Conservation (phyloP, 805 yeast genomes). For the Priceomyces carsonii region DNA sequence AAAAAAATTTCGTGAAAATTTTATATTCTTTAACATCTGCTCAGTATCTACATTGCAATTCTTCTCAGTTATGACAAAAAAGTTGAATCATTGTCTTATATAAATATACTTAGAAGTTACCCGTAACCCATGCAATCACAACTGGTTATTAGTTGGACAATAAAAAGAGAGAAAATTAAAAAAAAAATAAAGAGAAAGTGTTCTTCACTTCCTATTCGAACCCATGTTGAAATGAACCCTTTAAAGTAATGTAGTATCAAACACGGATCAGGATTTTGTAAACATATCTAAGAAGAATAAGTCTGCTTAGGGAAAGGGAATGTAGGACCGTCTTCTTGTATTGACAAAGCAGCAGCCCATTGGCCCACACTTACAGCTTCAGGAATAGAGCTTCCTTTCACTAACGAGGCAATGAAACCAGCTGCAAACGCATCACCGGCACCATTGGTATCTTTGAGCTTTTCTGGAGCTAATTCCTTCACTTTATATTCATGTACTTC, state of each 20-base stretch:
- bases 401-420: slow-evolving; percentile 89
- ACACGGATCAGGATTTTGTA: slow-evolving; percentile 1
- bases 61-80: slow-evolving; percentile 7
- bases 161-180: slow-evolving; percentile 5
- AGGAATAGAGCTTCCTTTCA: slow-evolving; percentile 62
- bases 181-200: slow-evolving; percentile 7
- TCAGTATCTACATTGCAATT: too few species aligned
- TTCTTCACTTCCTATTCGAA: slow-evolving; percentile 8
- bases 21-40: too few species aligned
- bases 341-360: slow-evolving; percentile 91
- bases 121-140: slow-evolving; percentile 8
- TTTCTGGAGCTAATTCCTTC: slow-evolving; percentile 62
- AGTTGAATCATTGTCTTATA: slow-evolving; percentile 13
- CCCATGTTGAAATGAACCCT: slow-evolving; percentile 25
- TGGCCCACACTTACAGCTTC: slow-evolving; percentile 82
- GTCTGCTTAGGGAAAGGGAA: slow-evolving; percentile 79
- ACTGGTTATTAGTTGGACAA: background rate
- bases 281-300: slow-evolving; percentile 30
- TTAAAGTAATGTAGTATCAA: slow-evolving; percentile 3
- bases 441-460: slow-evolving; percentile 93
- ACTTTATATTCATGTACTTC: slow-evolving; percentile 61
- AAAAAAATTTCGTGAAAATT: too few species aligned
- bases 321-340: slow-evolving; percentile 93
- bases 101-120: slow-evolving; percentile 1
- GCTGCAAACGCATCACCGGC: slow-evolving; percentile 99